phyloP scores from a whole-genome alignment of 768 basidiomycete genomes.

The Tricholoma hemisulphureum region DNA sequence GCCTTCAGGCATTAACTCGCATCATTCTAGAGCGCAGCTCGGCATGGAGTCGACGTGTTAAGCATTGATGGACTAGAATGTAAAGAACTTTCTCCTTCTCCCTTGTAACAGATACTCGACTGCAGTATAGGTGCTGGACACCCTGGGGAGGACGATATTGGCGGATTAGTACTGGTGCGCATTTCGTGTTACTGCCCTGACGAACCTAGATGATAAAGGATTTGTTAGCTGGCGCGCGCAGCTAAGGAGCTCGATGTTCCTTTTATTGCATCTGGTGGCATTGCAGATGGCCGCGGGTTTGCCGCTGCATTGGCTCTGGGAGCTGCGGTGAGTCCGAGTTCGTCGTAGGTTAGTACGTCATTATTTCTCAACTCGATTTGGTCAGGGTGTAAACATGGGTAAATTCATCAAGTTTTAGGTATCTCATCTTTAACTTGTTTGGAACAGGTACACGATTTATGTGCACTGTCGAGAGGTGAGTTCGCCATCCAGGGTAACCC shows the following conservation, averaged over 20 bases:
- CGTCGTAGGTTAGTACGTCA: background rate
- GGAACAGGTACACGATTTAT: slow-evolving; percentile 76
- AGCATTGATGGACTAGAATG: slow-evolving; percentile 94
- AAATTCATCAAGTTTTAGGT: slow-evolving; percentile 2
- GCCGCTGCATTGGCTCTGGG: slow-evolving; percentile 81
- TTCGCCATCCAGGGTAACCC: background rate
- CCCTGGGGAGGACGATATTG: slow-evolving; percentile 93
- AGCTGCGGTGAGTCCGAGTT: slow-evolving; percentile 61
- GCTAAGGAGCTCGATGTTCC: slow-evolving; percentile 81
- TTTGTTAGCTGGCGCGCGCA: slow-evolving; percentile 73
- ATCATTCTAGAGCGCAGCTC: slow-evolving; percentile 50
- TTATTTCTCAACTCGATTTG: slow-evolving; percentile 3
- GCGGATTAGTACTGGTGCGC: slow-evolving; percentile 75
- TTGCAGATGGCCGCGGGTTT: slow-evolving; percentile 83
- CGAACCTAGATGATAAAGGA: background rate
- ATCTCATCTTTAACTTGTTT: slow-evolving; percentile 22
- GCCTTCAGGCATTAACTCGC: background rate
- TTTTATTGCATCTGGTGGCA: slow-evolving; percentile 88
- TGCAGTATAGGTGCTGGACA: slow-evolving; percentile 74
- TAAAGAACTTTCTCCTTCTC: slow-evolving; percentile 24
- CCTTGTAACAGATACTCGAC: slow-evolving; percentile 5
- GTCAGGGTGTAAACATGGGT: slow-evolving; percentile 86
- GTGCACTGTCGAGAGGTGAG: slow-evolving; percentile 82
- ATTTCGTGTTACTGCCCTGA: background rate
- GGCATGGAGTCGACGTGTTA: slow-evolving; percentile 79